Evolutionary conservation across 2,329 filamentous ascomycete species (phyloP).

Genomic region (Fonsecaea erecta): DNA sequence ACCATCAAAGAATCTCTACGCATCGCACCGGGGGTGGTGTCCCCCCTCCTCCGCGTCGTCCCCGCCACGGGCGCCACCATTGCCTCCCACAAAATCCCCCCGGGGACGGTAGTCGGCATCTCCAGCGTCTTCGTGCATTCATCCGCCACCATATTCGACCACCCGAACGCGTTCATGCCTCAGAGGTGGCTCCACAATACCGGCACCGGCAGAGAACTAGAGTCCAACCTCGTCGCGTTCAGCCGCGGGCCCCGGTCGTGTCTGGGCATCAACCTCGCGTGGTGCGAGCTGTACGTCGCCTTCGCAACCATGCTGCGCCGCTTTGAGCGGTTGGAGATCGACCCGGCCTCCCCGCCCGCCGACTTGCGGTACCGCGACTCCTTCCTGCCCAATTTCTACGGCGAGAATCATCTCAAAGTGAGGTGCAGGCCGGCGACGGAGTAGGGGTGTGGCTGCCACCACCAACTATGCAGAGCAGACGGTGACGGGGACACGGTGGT

Average conservation of each 20-base stretch:
- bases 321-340: constrained; percentile 21
- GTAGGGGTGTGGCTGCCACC: too few species aligned
- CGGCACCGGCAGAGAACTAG: constrained; percentile 37
- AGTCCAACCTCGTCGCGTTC: constrained; percentile 51
- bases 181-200: constrained; percentile 7
- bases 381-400: constrained; percentile 17
- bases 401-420: constrained; percentile 4
- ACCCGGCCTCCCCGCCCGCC: not conserved
- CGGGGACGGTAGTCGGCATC: constrained; percentile 37
- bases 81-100: constrained; percentile 15
- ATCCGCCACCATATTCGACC: constrained; percentile 32
- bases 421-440: constrained; percentile 10
- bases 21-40: constrained; percentile 43
- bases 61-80: constrained; percentile 36
- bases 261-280: constrained; percentile 42
- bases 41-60: constrained; percentile 35
- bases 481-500: too few species aligned
- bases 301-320: constrained; percentile 25
- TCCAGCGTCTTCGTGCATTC: constrained; percentile 38
- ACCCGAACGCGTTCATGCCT: constrained; percentile 17
- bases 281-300: constrained; percentile 29
- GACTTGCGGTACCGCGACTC: constrained; percentile 13
- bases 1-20: constrained; percentile 50
- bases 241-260: constrained; percentile 50
- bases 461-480: too few species aligned